phyloP scores from a whole-genome alignment of 148 eudicot species.

The Dysphania ambrosioides region DNA sequence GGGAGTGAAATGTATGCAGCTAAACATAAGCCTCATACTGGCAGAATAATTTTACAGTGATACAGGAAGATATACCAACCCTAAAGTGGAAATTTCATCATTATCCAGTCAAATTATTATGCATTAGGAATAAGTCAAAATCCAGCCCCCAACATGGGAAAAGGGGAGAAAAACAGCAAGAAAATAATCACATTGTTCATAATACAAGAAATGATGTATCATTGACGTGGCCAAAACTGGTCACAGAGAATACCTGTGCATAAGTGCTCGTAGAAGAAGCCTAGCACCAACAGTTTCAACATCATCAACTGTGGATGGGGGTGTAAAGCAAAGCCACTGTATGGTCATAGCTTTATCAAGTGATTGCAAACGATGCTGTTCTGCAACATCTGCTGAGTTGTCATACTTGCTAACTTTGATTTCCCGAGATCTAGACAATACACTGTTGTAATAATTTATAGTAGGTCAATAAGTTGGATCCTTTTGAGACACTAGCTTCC shows the following conservation, averaged over 20 bases:
- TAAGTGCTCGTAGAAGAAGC: slow-evolving; percentile 71
- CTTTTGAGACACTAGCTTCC: slow-evolving; percentile 1
- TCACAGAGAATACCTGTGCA: slow-evolving; percentile 54
- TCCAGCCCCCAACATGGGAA: not conserved
- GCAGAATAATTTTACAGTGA: not conserved
- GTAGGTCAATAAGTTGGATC: not conserved
- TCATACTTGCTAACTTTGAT: slow-evolving; percentile 55
- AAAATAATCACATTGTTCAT: not conserved
- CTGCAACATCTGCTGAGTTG: slow-evolving; percentile 65
- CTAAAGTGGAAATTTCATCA: not conserved
- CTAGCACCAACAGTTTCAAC: slow-evolving; percentile 53
- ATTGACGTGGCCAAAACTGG: not conserved
- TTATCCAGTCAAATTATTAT: not conserved
- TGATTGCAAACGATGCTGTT: slow-evolving; percentile 79
- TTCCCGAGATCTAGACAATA: slow-evolving; percentile 83
- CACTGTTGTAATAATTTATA: slow-evolving; percentile 40
- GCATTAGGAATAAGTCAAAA: not conserved
- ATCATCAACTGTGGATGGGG: slow-evolving; percentile 74
- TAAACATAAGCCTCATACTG: not conserved
- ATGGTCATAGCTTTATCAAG: slow-evolving; percentile 90
- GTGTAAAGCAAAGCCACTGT: slow-evolving; percentile 99
- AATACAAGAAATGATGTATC: not conserved
- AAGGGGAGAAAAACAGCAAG: not conserved
- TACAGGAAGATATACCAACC: not conserved
- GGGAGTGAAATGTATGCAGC: not conserved